phyloP scores from a whole-genome alignment of 768 basidiomycete species.

The Trametes sanguinea region DNA sequence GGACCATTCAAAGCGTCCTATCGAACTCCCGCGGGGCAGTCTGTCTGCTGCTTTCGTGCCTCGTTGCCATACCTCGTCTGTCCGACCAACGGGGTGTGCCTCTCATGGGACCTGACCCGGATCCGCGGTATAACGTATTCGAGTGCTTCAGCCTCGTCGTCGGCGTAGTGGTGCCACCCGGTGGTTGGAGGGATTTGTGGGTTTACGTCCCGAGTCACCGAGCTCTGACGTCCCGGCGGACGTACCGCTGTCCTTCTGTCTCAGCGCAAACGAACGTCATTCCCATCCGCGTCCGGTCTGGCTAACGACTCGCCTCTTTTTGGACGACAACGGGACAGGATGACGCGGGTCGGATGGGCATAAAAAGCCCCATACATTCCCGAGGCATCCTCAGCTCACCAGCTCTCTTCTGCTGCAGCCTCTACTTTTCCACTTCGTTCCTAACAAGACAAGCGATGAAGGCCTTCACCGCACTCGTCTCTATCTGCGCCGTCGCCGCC shows the following conservation, averaged over 20 bases:
- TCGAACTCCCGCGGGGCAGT: not conserved
- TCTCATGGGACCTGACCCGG: not conserved
- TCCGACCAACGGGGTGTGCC: not conserved
- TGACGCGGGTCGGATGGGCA: not conserved
- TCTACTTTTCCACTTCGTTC: not conserved
- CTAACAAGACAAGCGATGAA: conserved; percentile 5
- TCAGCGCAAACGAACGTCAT: not conserved
- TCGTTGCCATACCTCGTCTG: not conserved
- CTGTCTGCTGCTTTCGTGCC: not conserved
- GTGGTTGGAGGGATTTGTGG: not conserved
- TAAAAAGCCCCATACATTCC: not conserved
- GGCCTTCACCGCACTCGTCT: conserved; percentile 12
- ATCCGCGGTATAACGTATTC: not conserved
- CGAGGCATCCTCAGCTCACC: not conserved
- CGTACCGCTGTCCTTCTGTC: not conserved
- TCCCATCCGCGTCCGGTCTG: not conserved
- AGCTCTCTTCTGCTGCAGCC: not conserved
- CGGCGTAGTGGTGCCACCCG: not conserved
- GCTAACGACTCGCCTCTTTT: not conserved
- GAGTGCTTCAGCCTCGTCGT: not conserved
- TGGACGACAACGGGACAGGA: not conserved
- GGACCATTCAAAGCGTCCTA: too few relatives aligned
- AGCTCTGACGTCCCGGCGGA: not conserved
- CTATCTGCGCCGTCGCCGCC: conserved; percentile 12
- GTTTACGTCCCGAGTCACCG: not conserved